phyloP scores from a whole-genome alignment of 139 green algal genomes.

The Chlorella sp. region DNA sequence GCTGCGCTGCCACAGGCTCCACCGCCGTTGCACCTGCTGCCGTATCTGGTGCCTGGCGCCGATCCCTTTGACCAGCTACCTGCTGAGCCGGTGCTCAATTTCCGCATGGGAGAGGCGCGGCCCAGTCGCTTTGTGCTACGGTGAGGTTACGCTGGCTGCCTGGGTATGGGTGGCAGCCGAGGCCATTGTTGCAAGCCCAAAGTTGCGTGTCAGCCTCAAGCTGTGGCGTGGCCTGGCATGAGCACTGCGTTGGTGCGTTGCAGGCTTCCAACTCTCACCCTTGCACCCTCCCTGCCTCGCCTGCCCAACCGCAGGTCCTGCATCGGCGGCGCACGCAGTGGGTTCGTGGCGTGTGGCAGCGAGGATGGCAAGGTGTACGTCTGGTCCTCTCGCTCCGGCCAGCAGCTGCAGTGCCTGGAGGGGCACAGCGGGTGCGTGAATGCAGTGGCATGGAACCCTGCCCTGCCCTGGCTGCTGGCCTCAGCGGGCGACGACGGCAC shows the following conservation, averaged over 20 bases:
- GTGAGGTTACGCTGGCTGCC: no score
- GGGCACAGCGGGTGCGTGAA: constrained; percentile 87
- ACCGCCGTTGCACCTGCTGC: background rate
- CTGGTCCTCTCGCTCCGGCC: constrained; percentile 84
- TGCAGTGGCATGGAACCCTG: constrained; percentile 89
- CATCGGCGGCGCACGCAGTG: constrained; percentile 74
- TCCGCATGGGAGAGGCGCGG: background rate
- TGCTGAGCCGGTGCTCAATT: background rate
- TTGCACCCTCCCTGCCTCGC: no score
- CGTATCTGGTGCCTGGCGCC: no score
- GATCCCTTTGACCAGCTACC: constrained; percentile 36
- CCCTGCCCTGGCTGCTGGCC: constrained; percentile 68
- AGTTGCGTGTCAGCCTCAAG: no score
- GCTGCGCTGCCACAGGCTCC: background rate
- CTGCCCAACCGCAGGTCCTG: background rate
- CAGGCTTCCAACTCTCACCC: no score
- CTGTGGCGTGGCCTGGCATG: no score
- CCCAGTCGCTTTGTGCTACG: constrained; percentile 24
- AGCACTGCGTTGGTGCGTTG: no score
- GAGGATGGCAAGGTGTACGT: constrained; percentile 82
- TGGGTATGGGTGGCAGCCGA: no score
- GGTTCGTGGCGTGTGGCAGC: constrained; percentile 85
- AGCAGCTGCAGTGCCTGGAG: constrained; percentile 77
- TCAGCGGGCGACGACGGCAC: constrained; percentile 45
- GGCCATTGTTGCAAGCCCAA: no score